Evolutionary conservation across 1,284 basidiomycete genomes (phyloP).

Genomic region (Microbotryomycetes sp.): DNA sequence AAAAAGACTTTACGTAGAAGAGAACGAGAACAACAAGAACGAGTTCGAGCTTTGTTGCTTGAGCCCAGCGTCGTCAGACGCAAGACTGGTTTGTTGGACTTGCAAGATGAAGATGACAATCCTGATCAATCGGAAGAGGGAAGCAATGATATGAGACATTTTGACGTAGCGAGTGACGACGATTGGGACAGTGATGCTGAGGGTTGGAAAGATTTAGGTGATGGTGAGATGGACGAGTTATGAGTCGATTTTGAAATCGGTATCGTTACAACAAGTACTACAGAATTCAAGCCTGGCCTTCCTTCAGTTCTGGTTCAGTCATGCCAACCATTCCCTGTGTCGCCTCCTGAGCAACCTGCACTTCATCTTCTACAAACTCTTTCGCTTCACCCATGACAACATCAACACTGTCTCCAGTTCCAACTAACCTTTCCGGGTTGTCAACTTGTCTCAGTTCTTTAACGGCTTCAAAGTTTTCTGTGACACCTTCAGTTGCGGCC

Average conservation of each 20-base stretch:
- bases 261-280: no score
- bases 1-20: slow-evolving; percentile 5
- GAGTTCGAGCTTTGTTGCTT: slow-evolving; percentile 9
- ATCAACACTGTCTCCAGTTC: background rate
- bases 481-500: background rate
- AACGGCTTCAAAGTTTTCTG: background rate
- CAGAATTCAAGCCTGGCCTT: background rate
- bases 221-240: slow-evolving; percentile 31
- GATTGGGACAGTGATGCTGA: slow-evolving; percentile 31
- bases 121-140: background rate
- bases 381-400: slow-evolving; percentile 1
- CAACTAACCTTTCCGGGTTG: background rate
- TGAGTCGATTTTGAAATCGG: no score
- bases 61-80: slow-evolving; percentile 8
- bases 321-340: slow-evolving; percentile 1
- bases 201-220: slow-evolving; percentile 26
- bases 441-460: background rate
- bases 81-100: slow-evolving; percentile 1
- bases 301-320: background rate
- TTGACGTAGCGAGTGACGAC: slow-evolving; percentile 18
- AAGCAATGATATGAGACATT: background rate
- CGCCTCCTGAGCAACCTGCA: slow-evolving; percentile 10
- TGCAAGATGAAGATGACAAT: background rate
- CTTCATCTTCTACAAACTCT: slow-evolving; percentile 7
- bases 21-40: slow-evolving; percentile 13